Conservation (phyloP, 768 basidiomycete genomes). For the Cystofilobasidium ferigula region DNA sequence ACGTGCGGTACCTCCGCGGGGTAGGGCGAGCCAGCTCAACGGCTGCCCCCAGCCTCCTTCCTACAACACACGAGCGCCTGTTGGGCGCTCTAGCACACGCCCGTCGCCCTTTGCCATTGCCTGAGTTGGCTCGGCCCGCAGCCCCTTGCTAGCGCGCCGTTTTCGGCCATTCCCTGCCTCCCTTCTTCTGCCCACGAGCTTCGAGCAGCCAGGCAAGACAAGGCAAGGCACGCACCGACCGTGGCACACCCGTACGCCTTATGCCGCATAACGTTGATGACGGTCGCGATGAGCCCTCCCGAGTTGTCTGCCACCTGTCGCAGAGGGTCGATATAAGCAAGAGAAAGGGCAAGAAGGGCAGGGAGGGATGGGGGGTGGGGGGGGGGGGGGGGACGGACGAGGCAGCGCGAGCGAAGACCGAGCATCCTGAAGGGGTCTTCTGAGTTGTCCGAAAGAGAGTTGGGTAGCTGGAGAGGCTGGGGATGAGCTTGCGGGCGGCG, state of each 20-base stretch:
- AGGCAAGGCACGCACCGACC: constrained; percentile 4
- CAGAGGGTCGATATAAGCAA: not conserved
- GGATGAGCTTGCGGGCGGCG: too few species aligned
- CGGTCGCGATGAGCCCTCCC: constrained; percentile 18
- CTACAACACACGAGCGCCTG: too few species aligned
- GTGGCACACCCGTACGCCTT: not conserved
- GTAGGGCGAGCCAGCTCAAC: too few species aligned
- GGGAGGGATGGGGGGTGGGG: not conserved
- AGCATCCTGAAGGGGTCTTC: not conserved
- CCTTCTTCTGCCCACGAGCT: not conserved
- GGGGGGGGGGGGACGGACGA: not conserved
- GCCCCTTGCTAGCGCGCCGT: too few species aligned
- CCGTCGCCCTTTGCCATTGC: too few species aligned
- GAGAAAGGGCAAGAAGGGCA: not conserved
- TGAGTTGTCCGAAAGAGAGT: not conserved
- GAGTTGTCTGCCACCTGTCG: constrained; percentile 24
- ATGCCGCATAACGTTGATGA: constrained; percentile 17
- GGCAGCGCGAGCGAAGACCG: constrained; percentile 6
- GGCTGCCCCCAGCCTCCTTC: too few species aligned
- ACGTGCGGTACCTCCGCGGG: too few species aligned
- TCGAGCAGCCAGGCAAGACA: not conserved
- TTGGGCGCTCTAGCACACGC: too few species aligned
- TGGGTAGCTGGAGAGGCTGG: not conserved
- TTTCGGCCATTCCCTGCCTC: not conserved
- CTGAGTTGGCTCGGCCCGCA: too few species aligned